Base-by-base conservation (phyloP, 2,329 filamentous ascomycete species). In the Hortaea sp. region DNA sequence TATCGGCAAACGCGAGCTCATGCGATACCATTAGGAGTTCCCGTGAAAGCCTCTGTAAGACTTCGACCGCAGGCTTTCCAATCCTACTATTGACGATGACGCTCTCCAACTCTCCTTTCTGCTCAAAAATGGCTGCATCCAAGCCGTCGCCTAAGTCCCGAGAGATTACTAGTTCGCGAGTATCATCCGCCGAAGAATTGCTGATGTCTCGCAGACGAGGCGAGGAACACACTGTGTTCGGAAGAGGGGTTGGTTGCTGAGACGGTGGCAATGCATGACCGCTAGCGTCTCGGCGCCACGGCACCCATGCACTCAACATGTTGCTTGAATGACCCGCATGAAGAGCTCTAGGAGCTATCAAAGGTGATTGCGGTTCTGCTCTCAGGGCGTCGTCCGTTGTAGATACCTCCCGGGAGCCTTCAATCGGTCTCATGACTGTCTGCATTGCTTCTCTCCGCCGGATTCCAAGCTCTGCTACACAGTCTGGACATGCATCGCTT, bases 121-220 rank as follows among this genome's bases (percentile, higher is more conserved):
- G 67, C 49, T 70, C 68, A 30, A 64, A 53, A 11, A 70, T 62
- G 27, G 70, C 65, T 5, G 58, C 57, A 44, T 70, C 66, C 34
- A 70, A 65, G 41, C 64, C 57, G 6, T 61, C 49, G 6, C 62
- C 63, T 5, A 70, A 53, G 39, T 70, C 65, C 43, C 38, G 30
- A 4, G 44, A 44, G 12, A 42, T 31, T 6, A 47, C 34, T 5
- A 51, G 44, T n/a, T 27, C 38, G 38, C 20, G 9, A 40, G 38
- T 9, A 9, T 40, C 38, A 13, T 40, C 38, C 20, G n/a, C 13
- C 11, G 11, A 40, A 11, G 38, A 40, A 40, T 35, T 35, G 32
- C 32, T 35, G 2, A 35, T n/a, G 32, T 35, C 32, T 35, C 32
- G 7, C n/a, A 35, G 32, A 9, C 32, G 32, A 9, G 7, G 32